phyloP scores from a whole-genome alignment of 768 basidiomycete species.

The Tylopilus felleus region DNA sequence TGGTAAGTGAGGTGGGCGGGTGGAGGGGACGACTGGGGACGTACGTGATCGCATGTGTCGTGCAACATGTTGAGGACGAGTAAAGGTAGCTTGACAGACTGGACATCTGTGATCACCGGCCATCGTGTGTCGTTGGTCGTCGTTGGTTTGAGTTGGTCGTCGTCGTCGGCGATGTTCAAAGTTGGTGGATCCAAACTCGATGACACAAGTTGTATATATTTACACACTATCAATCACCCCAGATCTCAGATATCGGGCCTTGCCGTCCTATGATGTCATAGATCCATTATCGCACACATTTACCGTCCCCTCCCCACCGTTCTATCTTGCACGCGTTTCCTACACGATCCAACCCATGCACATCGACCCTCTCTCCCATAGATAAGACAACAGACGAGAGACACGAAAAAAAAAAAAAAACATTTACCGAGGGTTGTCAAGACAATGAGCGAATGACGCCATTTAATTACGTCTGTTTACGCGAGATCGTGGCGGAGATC shows the following conservation, averaged over 20 bases:
- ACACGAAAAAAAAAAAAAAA: neutral
- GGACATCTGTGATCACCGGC: constrained; percentile 85
- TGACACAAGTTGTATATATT: constrained; percentile 40
- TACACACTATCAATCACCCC: constrained; percentile 32
- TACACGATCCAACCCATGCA: neutral
- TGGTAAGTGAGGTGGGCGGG: neutral
- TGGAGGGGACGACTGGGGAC: constrained; percentile 36
- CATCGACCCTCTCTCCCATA: neutral
- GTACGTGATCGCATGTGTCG: constrained; percentile 88
- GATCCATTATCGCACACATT: constrained; percentile 1
- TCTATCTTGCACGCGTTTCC: too few species aligned
- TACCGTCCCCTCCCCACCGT: neutral
- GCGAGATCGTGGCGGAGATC: constrained; percentile 57
- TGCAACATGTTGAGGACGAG: constrained; percentile 85
- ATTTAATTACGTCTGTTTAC: constrained; percentile 35
- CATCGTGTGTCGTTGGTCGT: constrained; percentile 39
- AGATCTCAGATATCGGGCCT: constrained; percentile 34
- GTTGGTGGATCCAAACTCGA: constrained; percentile 28
- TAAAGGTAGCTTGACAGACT: constrained; percentile 84
- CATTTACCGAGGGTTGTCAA: constrained; percentile 27
- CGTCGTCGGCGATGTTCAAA: constrained; percentile 13
- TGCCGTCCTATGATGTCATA: constrained; percentile 33
- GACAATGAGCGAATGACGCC: constrained; percentile 33
- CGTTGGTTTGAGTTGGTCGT: neutral
- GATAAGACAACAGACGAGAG: neutral